phyloP scores from a whole-genome alignment of 768 basidiomycete genomes.

The Termitomyces sp. region DNA sequence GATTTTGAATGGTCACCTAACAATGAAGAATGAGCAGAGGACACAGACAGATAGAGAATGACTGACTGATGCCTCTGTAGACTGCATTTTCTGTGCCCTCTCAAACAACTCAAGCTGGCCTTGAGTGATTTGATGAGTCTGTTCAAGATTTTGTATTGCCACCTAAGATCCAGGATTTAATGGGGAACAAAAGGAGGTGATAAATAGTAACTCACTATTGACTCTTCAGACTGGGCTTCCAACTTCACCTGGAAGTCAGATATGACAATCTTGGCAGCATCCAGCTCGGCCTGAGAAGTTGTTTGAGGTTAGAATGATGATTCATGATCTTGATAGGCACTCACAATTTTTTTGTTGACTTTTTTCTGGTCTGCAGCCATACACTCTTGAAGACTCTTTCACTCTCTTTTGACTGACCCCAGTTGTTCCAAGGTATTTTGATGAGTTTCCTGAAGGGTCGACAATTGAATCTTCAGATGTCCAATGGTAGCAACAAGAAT shows the following conservation, averaged over 20 bases:
- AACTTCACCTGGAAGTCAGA: neutral
- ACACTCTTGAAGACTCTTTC: neutral
- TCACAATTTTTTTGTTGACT: neutral
- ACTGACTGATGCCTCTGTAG: neutral
- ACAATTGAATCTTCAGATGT: neutral
- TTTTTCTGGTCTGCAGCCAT: neutral
- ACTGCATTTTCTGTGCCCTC: neutral
- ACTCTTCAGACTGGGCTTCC: neutral
- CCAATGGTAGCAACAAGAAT: neutral
- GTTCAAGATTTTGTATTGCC: too few relatives aligned
- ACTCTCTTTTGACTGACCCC: neutral
- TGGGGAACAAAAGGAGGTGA: neutral
- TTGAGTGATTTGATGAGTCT: too few relatives aligned
- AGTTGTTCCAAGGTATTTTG: too few relatives aligned
- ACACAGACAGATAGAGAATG: neutral
- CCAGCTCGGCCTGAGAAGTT: neutral
- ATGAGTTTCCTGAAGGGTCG: neutral
- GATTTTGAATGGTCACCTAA: neutral
- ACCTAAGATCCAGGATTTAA: neutral
- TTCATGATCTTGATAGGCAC: neutral
- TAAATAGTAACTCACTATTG: neutral
- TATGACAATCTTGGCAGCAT: neutral
- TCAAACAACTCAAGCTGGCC: too few relatives aligned
- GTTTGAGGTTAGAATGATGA: neutral
- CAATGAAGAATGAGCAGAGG: neutral